Evolutionary conservation across 2,329 filamentous ascomycete species (phyloP), one percentile per base, ranked within the genome.

Genomic region (Harringtonia aguacate): DNA sequence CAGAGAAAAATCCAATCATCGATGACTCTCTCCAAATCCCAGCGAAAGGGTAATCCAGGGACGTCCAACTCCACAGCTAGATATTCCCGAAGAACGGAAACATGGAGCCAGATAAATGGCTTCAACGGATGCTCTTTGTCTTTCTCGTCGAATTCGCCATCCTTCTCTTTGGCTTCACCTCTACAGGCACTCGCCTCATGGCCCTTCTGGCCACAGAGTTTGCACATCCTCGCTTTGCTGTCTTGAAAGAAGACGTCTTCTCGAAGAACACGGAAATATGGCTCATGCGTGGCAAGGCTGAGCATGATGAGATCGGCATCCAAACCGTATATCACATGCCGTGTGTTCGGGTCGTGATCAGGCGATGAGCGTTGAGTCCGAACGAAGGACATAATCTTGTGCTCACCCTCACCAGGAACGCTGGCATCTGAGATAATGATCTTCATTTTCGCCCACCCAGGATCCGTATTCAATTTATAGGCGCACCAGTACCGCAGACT

Each of bases 1-100:
- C 90, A 97, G 80, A 97, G 92, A 62, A 97, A 97, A 14, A 97
- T 87, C 92, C 90, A 97, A 60, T 97, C 90, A 62, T 97, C 92
- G 47, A 97, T 77, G 22, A 89, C 89, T 52, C 92, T 81, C 64
- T 98, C 92, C 36, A 98, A 72, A 59, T 98, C 88, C 63, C 94
- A 97, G 44, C 78, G 77, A 64, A 97, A 97, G 2, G 82, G 81
- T 52, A 95, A 77, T 45, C 80, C 76, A 17, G 86, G 82, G 29
- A 95, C 81, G 56, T 84, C 76, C 55, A 98, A 79, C 64, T 98
- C 92, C 41, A 86, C 82, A 46, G 84, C 88, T 44, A 98, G 73
- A 60, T 98, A 98, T 64, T 98, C 92, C 56, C 92, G 79, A 44
- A 98, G 68, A 41, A 95, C 74, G 22, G 86, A 83, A 44, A 98